Evolutionary conservation across 768 basidiomycete species (phyloP).

Genomic region (Auricularia auricula-judae): DNA sequence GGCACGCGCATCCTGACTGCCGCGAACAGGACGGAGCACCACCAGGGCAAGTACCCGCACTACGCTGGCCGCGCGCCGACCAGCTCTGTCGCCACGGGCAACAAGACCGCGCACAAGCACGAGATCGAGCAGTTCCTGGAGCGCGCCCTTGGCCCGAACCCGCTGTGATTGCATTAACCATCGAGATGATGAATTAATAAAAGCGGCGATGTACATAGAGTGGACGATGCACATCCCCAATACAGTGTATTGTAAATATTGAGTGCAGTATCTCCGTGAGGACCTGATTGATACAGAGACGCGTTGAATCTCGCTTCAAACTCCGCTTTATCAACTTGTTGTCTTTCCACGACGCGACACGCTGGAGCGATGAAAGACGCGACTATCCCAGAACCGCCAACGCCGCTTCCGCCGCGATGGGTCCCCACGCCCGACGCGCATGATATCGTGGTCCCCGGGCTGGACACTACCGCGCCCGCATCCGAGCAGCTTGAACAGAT

Average conservation of each 20-base stretch:
- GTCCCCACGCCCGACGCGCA: conserved; percentile 51
- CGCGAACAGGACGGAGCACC: conserved; percentile 80
- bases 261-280: too few relatives aligned
- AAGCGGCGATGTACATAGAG: too few relatives aligned
- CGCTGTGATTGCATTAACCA: background rate
- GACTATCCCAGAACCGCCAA: background rate
- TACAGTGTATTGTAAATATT: too few relatives aligned
- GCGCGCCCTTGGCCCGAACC: conserved; percentile 21
- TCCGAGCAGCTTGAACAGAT: conserved; percentile 88
- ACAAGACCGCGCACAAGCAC: conserved; percentile 87
- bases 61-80: conserved; percentile 92
- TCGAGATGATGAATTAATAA: too few relatives aligned
- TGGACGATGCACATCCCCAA: too few relatives aligned
- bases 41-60: conserved; percentile 79
- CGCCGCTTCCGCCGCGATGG: conserved; percentile 57
- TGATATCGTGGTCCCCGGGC: conserved; percentile 56
- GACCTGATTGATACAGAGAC: too few relatives aligned
- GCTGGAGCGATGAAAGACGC: background rate
- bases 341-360: too few relatives aligned
- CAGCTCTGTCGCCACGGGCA: conserved; percentile 84
- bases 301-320: too few relatives aligned
- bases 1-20: conserved; percentile 90
- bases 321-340: too few relatives aligned
- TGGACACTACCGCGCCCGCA: conserved; percentile 56
- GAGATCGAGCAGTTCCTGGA: conserved; percentile 66